Evolutionary conservation across 1,139 yeast genomes (phyloP), one percentile per base, ranked within the genome.

Genomic region (Kodamaea sp.): DNA sequence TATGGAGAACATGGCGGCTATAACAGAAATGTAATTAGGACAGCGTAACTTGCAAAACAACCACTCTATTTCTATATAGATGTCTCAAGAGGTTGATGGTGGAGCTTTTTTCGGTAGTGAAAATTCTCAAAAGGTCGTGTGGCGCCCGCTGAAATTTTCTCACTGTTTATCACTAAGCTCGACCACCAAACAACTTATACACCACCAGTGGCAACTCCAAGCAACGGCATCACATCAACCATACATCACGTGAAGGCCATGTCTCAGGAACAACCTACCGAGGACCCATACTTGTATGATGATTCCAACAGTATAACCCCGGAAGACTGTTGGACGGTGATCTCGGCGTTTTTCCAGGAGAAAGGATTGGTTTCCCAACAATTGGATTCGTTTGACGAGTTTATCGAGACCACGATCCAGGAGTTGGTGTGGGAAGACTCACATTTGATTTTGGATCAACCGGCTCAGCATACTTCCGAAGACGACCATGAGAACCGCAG

Each of bases 291-390:
- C 56, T 87, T 81, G 48, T 76, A 68, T 37, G 76, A 62, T 38
- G 86, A 80, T 44, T 78, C 74, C 45, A 71, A 73, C 46, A 85
- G 83, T 57, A 87, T 92, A 69, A 89, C 97, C 16, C 88, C 97
- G 22, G 97, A 94, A 68, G 98, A 94, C 70, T 90, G 97, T 66
- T 94, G 99, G 99, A 83, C 96, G 24, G 97, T 94, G 46, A 92
- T 94, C 49, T 85, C 97, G 27, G 78, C 97, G 18, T 94, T 92
- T 62, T 94, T 94, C 73, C 90, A 84, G 62, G 96, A 90, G 57
- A 90, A 90, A 59, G 98, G 98, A 40, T 76, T 94, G 52, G 99
- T 92, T 20, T 89, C 97, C 21, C 98, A 92, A 65, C 99, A 94
- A 70, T 74, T 94, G 54, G 98, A 92, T 59, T 94, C 98, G 13